phyloP scores from a whole-genome alignment of 331 rosid species.

The Stylosanthes scabra region DNA sequence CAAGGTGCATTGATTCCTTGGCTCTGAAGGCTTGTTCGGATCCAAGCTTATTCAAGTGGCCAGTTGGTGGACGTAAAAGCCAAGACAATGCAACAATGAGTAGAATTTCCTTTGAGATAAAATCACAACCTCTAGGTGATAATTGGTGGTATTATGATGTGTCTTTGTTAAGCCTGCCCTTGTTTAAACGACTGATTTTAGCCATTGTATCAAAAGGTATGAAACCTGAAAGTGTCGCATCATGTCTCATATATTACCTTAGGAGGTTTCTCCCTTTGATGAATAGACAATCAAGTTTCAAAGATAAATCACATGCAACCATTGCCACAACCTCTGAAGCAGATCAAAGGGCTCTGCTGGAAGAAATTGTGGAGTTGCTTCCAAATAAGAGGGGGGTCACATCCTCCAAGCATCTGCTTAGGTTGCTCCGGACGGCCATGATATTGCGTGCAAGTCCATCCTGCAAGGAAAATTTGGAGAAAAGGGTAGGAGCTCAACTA shows the following conservation, averaged over 20 bases:
- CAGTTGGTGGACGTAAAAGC: constrained; percentile 49
- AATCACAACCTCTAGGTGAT: constrained; percentile 45
- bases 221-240: constrained; percentile 67
- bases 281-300: constrained; percentile 70
- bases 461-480: constrained; percentile 73
- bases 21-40: constrained; percentile 83
- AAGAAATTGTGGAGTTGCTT: constrained; percentile 74
- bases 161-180: constrained; percentile 60
- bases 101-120: constrained; percentile 54
- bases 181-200: constrained; percentile 66
- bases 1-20: constrained; percentile 87
- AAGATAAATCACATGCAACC: constrained; percentile 50
- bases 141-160: constrained; percentile 91
- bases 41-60: constrained; percentile 71
- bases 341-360: constrained; percentile 75
- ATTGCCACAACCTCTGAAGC: constrained; percentile 59
- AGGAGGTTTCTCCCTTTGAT: constrained; percentile 71
- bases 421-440: constrained; percentile 73
- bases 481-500: constrained; percentile 75
- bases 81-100: constrained; percentile 52
- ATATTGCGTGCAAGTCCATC: constrained; percentile 63
- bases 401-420: constrained; percentile 64
- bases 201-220: constrained; percentile 70
- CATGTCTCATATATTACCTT: constrained; percentile 73
- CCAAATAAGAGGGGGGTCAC: constrained; percentile 67